These are phyloP conservation scores for Phytopythium kandeliae DNA, from an alignment of 352 stramenopile genomes.

Conservation along the genomic window DNA sequence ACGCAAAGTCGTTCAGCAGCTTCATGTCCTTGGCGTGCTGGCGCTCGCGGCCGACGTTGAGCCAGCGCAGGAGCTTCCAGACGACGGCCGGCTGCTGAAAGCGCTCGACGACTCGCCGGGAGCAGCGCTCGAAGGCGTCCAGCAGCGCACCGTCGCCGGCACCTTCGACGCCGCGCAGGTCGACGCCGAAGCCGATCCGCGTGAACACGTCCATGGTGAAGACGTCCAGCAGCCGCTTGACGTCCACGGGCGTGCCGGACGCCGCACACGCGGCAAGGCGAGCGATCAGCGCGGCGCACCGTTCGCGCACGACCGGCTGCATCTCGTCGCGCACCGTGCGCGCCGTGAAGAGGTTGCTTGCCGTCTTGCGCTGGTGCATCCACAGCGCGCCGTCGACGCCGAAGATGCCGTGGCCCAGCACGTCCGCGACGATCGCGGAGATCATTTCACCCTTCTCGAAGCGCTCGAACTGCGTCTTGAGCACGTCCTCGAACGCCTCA, in stretches of 20 bases:
- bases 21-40: slow-evolving; percentile 25
- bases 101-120: slow-evolving; percentile 24
- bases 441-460: slow-evolving; percentile 63
- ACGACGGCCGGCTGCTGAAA: slow-evolving; percentile 27
- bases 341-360: slow-evolving; percentile 85
- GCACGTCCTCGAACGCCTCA: slow-evolving; percentile 46
- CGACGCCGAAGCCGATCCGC: slow-evolving; percentile 65
- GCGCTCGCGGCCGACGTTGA: slow-evolving; percentile 33
- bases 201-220: slow-evolving; percentile 77
- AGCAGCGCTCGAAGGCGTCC: slow-evolving; percentile 28
- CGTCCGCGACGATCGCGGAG: slow-evolving; percentile 29
- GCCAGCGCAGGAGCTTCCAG: slow-evolving; percentile 37
- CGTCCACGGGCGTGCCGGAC: slow-evolving; percentile 18
- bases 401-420: slow-evolving; percentile 83
- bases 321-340: slow-evolving; percentile 49
- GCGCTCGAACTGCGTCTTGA: slow-evolving; percentile 65
- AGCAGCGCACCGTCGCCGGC: slow-evolving; percentile 26
- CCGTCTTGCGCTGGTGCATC: slow-evolving; percentile 75
- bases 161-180: slow-evolving; percentile 39
- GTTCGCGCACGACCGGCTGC: slow-evolving; percentile 40
- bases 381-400: slow-evolving; percentile 55
- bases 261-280: slow-evolving; percentile 16
- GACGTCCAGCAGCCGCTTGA: slow-evolving; percentile 47
- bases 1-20: slow-evolving; percentile 21
- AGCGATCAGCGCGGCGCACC: slow-evolving; percentile 25